These are phyloP conservation scores for Agaricus subrufescens DNA, from an alignment of 768 basidiomycete species.

Conservation along the genomic window DNA sequence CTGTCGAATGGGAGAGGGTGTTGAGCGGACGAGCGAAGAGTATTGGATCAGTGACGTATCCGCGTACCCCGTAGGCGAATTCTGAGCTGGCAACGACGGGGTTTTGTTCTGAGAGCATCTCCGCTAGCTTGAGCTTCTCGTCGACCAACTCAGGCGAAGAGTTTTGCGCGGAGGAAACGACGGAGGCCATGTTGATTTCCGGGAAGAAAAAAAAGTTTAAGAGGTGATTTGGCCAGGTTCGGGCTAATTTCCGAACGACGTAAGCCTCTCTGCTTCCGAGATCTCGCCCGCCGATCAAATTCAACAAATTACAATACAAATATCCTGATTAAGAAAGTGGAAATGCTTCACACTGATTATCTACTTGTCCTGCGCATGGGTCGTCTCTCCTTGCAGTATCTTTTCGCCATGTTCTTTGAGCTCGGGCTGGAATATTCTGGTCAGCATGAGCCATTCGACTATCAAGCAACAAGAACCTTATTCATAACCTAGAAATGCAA, in stretches of 20 bases:
- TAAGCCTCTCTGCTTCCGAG: not conserved
- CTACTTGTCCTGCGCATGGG: constrained; percentile 25
- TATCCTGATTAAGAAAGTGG: no score
- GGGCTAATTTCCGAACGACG: constrained; percentile 6
- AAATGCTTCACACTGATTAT: not conserved
- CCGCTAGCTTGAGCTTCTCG: constrained; percentile 26
- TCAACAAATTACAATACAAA: not conserved
- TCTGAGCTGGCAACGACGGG: constrained; percentile 58
- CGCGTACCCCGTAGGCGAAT: constrained; percentile 50
- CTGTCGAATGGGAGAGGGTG: constrained; percentile 27
- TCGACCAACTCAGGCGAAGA: not conserved
- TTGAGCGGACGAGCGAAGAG: constrained; percentile 1
- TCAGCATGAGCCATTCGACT: not conserved
- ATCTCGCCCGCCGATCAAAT: constrained; percentile 9
- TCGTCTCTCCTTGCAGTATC: constrained; percentile 46
- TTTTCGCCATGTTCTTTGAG: constrained; percentile 50
- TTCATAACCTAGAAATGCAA: constrained; percentile 24
- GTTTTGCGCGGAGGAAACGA: not conserved
- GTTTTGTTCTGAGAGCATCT: constrained; percentile 28
- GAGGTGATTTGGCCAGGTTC: not conserved
- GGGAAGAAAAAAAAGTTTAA: not conserved
- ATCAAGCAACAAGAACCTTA: constrained; percentile 18
- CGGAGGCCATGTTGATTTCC: not conserved
- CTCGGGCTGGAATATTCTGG: constrained; percentile 20
- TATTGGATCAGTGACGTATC: constrained; percentile 3